These are phyloP conservation scores for Kuraishia hungarica DNA, from an alignment of 805 yeast species.

Conservation along the genomic window DNA sequence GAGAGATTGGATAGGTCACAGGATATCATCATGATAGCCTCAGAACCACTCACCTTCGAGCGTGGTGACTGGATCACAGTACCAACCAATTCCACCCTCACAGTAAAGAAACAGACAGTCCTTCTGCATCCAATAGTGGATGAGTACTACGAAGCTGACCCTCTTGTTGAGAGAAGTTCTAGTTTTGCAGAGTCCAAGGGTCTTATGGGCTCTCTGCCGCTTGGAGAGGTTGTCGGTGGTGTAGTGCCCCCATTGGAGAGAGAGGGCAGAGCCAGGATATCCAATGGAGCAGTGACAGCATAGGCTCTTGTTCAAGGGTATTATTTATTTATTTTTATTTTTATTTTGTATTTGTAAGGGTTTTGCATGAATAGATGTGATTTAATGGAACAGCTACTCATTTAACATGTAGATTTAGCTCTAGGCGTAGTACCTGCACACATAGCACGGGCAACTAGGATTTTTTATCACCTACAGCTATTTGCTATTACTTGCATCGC, in stretches of 20 bases:
- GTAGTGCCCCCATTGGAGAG: conserved; percentile 74
- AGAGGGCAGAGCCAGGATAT: conserved; percentile 40
- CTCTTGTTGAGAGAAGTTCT: conserved; percentile 60
- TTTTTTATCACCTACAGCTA: neutral
- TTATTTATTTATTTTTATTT: too few relatives aligned
- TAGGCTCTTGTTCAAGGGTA: neutral
- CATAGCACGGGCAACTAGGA: neutral
- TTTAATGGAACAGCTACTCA: neutral
- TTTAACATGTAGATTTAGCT: too few relatives aligned
- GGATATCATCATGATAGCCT: conserved; percentile 89
- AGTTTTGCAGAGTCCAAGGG: conserved; percentile 87
- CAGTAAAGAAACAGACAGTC: conserved; percentile 80
- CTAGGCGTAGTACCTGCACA: neutral
- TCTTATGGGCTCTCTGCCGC: conserved; percentile 85
- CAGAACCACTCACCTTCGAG: conserved; percentile 94
- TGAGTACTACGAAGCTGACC: conserved; percentile 75
- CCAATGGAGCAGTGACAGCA: neutral
- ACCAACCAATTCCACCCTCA: conserved; percentile 82
- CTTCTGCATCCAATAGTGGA: conserved; percentile 86
- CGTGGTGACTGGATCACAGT: conserved; percentile 97
- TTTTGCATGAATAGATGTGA: neutral
- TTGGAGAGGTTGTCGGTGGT: conserved; percentile 36
- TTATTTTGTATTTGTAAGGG: neutral
- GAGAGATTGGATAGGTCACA: conserved; percentile 89
- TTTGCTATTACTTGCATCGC: neutral